phyloP scores from a whole-genome alignment of 805 yeast genomes.

The Grigorovia humatica region DNA sequence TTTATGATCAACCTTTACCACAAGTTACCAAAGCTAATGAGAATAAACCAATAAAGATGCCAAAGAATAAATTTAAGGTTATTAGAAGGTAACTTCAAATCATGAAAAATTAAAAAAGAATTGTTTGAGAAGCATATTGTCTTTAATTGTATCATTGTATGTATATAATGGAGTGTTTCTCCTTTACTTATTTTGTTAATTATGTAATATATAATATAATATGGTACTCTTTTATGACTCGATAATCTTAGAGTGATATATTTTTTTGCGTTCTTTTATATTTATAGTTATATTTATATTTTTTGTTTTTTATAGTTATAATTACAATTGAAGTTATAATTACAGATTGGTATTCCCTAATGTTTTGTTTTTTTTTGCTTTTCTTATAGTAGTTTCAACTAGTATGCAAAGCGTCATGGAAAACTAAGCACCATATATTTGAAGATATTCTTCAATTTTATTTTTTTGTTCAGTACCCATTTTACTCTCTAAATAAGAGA shows the following conservation, averaged over 20 bases:
- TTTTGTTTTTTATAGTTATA: too few species aligned
- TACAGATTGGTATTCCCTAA: not conserved
- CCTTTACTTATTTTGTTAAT: too few species aligned
- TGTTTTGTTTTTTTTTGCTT: too few species aligned
- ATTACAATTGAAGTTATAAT: not conserved
- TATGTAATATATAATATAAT: too few species aligned
- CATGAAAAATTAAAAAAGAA: too few species aligned
- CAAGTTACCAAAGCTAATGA: conserved; percentile 23
- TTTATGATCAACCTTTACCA: conserved; percentile 47
- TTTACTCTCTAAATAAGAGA: conserved; percentile 46
- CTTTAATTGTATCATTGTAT: not conserved
- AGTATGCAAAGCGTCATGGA: not conserved
- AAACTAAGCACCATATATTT: conserved; percentile 29
- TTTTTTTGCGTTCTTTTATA: too few species aligned
- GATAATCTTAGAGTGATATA: too few species aligned
- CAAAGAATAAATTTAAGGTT: conserved; percentile 26
- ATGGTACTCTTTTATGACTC: not conserved
- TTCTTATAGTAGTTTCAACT: too few species aligned
- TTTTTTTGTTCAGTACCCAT: conserved; percentile 48
- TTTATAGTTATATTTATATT: not conserved
- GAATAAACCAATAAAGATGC: conserved; percentile 23
- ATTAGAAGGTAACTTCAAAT: conserved; percentile 20
- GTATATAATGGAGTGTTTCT: too few species aligned
- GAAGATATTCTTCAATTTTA: conserved; percentile 48
- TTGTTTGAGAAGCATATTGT: too few species aligned